phyloP scores from a whole-genome alignment of 148 eudicot species.

The Persicaria maculosa region DNA sequence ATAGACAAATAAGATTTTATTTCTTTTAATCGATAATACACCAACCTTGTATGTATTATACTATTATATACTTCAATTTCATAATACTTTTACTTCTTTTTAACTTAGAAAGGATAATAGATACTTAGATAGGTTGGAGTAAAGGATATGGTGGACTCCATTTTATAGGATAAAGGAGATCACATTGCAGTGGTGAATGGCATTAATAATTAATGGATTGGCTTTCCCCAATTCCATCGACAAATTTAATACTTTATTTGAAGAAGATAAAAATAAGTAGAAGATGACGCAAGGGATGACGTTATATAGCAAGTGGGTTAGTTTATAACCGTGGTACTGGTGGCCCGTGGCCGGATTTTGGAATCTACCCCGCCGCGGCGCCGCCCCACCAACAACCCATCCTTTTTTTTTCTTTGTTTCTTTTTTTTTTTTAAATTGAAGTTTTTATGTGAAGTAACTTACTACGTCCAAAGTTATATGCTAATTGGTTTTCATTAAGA shows the following conservation, averaged over 20 bases:
- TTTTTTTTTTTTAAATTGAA: no score
- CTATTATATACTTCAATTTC: no score
- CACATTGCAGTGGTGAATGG: neutral
- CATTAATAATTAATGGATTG: neutral
- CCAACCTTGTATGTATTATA: no score
- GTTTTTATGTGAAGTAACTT: no score
- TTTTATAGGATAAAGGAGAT: neutral
- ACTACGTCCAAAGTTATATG: no score
- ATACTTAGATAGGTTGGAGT: no score
- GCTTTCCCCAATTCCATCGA: neutral
- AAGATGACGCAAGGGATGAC: neutral
- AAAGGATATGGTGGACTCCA: neutral
- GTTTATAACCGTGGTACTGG: neutral
- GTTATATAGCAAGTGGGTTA: constrained; percentile 9
- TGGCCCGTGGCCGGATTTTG: neutral
- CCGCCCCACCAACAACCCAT: neutral
- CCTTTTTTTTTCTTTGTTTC: neutral
- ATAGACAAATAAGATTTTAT: no score
- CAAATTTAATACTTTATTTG: neutral
- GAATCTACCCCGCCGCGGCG: constrained; percentile 5
- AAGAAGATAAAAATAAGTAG: neutral
- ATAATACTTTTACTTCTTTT: no score
- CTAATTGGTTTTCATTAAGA: no score
- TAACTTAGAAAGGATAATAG: no score
- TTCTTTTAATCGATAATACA: no score